Base-by-base conservation (phyloP, 768 basidiomycete species). In the Nidularia pulvinata region DNA sequence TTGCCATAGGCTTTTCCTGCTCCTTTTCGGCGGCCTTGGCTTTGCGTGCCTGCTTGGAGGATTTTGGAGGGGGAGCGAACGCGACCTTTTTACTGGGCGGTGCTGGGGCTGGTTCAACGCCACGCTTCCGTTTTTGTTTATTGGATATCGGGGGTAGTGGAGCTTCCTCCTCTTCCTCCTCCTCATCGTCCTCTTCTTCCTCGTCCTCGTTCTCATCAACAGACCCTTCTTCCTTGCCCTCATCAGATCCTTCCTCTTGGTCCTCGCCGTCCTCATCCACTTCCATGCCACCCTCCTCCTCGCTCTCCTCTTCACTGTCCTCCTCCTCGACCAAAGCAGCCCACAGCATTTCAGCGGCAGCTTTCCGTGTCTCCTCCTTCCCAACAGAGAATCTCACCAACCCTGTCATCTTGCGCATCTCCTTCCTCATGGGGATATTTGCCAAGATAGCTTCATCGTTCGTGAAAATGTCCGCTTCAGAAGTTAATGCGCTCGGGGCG, bases 381-480 rank as follows among this genome's bases (percentile, higher is more conserved):
- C 72, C 70, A 9, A 69, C 34, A 22, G 64, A 59, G 45, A 82
- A 67, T 63, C 75, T 85, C 48, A 95, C 82, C 57, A 91, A 61
- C 9, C 85, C 88, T 0, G 70, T 76, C 3, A 66, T 64, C 58
- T 81, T 84, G 56, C 89, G 79, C 64, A 90, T 74, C 63, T 91
- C 89, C 67, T 87, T 91, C 57, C 86, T 76, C 16, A 81, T 76
- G 45, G 63, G 65, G 49, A 85, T 66, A 49, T 59, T 64, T 14
- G 68, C 69, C 52, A 94, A 66, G 36, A 88, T 74, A 30, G 59
- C 61, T 19, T 73, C 76, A 65, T 91, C 84, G 22, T 69, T 72
- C 1, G 69, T 67, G 58, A 80, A 78, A 6, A 79, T 53, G 46
- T 54, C 42, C 22, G 52, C 48, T 33, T 51, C 45, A 33, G 55